Base-by-base conservation (phyloP, 768 basidiomycete species). In the Pleurotus cornucopiae region DNA sequence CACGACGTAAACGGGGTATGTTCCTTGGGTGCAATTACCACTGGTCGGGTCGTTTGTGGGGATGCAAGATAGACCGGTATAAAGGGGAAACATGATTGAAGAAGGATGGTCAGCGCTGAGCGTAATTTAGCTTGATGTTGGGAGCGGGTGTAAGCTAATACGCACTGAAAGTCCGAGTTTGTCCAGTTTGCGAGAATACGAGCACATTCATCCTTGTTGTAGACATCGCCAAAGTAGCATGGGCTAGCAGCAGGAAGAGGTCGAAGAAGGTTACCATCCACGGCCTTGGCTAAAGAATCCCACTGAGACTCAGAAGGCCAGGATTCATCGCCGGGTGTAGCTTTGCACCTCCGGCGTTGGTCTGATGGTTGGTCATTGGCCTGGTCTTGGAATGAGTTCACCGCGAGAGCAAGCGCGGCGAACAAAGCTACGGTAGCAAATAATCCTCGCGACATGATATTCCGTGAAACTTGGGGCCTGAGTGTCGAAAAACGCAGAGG, bases 151-250 rank as follows among this genome's bases (percentile, higher is more conserved):
- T 47, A 4, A 5, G 9, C 20, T 21, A 13, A 12, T 21, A 34
- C 48, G 26, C 26, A 49, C 48, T 49, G 48, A 49, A 49, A 49
- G 48, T 34, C 48, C 9, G 48, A 49, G 48, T 49, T 49, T n/a
- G 48, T 49, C 48, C 48, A 49, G 48, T 30, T 49, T 25, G 25
- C 14, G 14, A 49, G 30, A 34, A 49, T 20, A 5, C 48, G 48
- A 20, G 37, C 26, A 30, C 48, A 49, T 14, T 25, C 48, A n/a
- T 25, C 14, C 14, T 49, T 14, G 20, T 37, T 34, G 48, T 30
- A 49, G 14, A 20, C 23, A 12, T 25, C 14, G 26, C 48, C 48
- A 20, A 37, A 30, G 37, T 49, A 49, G 48, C 48, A 49, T 30
- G 48, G 20, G 5, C n/a, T 26, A 14, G 48, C 48, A 26, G 48